Conservation (phyloP, 1,139 yeast species). For the Casaregolazyma suthepensis region DNA sequence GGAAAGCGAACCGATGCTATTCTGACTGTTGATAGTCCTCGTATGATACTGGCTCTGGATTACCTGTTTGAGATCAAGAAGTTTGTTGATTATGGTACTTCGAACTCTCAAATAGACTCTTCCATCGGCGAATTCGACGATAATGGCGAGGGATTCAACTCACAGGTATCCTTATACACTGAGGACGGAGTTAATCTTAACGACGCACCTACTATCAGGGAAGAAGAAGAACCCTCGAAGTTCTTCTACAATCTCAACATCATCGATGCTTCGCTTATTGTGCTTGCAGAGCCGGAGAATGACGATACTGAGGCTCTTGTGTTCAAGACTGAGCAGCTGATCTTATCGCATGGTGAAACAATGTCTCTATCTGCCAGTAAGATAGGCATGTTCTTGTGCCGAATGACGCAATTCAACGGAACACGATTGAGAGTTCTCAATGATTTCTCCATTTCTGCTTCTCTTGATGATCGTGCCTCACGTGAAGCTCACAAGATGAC, state of each 20-base stretch:
- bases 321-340: conserved; percentile 75
- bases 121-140: conserved; percentile 8
- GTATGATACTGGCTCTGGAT: conserved; percentile 75
- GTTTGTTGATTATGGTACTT: conserved; percentile 46
- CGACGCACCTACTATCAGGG: conserved; percentile 8
- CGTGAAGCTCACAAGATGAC: conserved; percentile 53
- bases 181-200: conserved; percentile 9
- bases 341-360: conserved; percentile 60
- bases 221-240: conserved; percentile 18
- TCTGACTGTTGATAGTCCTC: conserved; percentile 74
- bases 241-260: conserved; percentile 59
- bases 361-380: conserved; percentile 65
- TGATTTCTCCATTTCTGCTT: conserved; percentile 76
- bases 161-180: conserved; percentile 6
- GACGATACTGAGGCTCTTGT: conserved; percentile 80
- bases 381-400: conserved; percentile 79
- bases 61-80: conserved; percentile 71
- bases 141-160: conserved; percentile 1
- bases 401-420: conserved; percentile 60
- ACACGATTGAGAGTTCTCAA: conserved; percentile 70
- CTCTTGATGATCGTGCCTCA: conserved; percentile 67
- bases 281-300: conserved; percentile 73
- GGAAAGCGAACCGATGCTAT: conserved; percentile 47
- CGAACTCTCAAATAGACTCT: conserved; percentile 9
- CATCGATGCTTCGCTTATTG: conserved; percentile 69